Conservation (phyloP, 116 monocot species). For the Posidonia oceanica region DNA sequence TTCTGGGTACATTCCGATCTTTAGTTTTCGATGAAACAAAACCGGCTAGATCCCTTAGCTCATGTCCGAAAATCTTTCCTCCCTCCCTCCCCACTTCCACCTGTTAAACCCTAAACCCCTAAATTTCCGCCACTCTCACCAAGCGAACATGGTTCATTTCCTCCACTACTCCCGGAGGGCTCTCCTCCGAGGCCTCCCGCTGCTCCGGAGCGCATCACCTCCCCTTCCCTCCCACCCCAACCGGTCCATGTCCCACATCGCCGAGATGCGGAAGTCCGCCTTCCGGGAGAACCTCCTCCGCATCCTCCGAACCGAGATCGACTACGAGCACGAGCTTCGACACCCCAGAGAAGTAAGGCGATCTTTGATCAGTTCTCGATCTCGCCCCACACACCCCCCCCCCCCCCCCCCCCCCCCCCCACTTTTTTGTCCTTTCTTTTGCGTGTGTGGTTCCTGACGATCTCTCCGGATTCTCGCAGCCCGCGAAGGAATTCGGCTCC, state of each 20-base stretch:
- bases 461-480: not conserved
- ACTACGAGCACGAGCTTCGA: conserved; percentile 38
- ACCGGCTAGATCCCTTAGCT: too few relatives aligned
- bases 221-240: too few relatives aligned
- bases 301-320: conserved; percentile 67
- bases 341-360: conserved; percentile 26
- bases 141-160: conserved; percentile 24
- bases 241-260: conserved; percentile 23
- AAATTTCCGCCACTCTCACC: not conserved
- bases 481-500: conserved; percentile 17
- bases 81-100: not conserved
- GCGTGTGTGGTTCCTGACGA: not conserved
- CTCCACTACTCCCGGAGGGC: conserved; percentile 17
- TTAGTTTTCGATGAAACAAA: too few relatives aligned
- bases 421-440: not conserved
- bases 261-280: conserved; percentile 70
- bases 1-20: too few relatives aligned
- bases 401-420: not conserved
- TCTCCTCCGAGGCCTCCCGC: conserved; percentile 3
- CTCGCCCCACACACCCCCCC: not conserved
- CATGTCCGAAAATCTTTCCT: too few relatives aligned
- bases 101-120: not conserved
- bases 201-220: not conserved
- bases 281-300: conserved; percentile 80
- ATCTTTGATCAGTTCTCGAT: too few relatives aligned